A percentile compares a stretch with the other conserved stretches of the same genome.
These are phyloP conservation scores for Cutaneotrichosporon mucoides DNA, from an alignment of 1,284 basidiomycete genomes.

Conservation along the genomic window DNA sequence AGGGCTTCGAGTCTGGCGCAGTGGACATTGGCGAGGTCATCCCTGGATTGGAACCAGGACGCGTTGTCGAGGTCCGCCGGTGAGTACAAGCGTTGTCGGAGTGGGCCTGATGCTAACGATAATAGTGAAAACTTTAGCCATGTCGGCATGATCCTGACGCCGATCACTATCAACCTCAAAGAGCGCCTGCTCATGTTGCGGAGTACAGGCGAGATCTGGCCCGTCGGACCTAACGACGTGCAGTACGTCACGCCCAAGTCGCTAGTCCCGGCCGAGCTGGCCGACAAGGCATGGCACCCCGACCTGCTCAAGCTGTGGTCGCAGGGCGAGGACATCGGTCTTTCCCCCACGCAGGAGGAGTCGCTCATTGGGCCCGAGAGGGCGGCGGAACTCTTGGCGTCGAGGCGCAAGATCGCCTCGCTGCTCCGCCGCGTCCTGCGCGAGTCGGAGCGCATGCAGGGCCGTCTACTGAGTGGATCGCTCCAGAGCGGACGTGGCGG, in stretches of 20 bases:
- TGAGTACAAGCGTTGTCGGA: slow-evolving; percentile 14
- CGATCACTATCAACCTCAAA: slow-evolving; percentile 26
- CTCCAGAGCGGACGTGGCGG: slow-evolving; percentile 21
- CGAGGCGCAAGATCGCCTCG: slow-evolving; percentile 33
- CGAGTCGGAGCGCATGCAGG: slow-evolving; percentile 40
- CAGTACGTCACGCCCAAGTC: slow-evolving; percentile 44
- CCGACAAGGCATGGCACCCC: slow-evolving; percentile 27
- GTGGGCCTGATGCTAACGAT: too few relatives aligned
- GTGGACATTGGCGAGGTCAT: slow-evolving; percentile 13
- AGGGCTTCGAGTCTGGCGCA: not conserved
- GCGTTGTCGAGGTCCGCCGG: slow-evolving; percentile 41
- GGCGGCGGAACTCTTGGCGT: slow-evolving; percentile 26
- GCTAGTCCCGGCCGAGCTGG: slow-evolving; percentile 23
- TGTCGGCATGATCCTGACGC: slow-evolving; percentile 38
- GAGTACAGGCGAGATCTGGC: slow-evolving; percentile 40
- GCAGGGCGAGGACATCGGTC: slow-evolving; percentile 17
- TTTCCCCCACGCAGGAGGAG: slow-evolving; percentile 2
- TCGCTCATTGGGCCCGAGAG: slow-evolving; percentile 5
- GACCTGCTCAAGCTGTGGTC: slow-evolving; percentile 27
- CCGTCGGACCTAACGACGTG: slow-evolving; percentile 39
- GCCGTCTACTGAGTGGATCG: slow-evolving; percentile 20
- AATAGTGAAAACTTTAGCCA: slow-evolving; percentile 13
- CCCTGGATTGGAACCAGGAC: slow-evolving; percentile 29
- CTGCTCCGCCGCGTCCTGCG: slow-evolving; percentile 34
- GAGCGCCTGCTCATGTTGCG: slow-evolving; percentile 36